These are phyloP conservation scores for Allomyces macrogynus DNA, from an alignment of 192 early-diverging fungal species.

Conservation along the genomic window DNA sequence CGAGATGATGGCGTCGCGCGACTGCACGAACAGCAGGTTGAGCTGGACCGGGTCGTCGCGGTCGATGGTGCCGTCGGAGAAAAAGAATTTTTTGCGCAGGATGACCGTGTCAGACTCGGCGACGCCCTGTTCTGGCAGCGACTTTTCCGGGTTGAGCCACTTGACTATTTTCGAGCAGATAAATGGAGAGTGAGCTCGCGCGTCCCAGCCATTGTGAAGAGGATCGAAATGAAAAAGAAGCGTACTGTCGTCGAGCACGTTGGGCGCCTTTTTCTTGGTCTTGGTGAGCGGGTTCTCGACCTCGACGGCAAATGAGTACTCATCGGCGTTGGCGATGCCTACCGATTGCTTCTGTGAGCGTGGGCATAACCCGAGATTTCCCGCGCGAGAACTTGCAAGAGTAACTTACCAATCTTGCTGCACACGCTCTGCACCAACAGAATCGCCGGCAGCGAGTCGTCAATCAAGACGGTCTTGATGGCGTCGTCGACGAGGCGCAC, in stretches of 20 bases:
- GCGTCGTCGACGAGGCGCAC: slow-evolving; percentile 26
- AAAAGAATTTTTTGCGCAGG: slow-evolving; percentile 43
- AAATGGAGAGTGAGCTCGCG: too few species aligned
- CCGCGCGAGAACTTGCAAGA: too few species aligned
- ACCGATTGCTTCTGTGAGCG: not conserved
- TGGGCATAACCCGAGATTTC: not conserved
- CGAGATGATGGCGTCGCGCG: slow-evolving; percentile 23
- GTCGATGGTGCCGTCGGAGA: slow-evolving; percentile 35
- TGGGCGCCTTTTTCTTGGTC: not conserved
- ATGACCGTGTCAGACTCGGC: slow-evolving; percentile 20
- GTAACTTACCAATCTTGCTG: slow-evolving; percentile 23
- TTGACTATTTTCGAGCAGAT: too few species aligned
- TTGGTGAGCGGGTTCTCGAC: not conserved
- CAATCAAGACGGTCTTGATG: slow-evolving; percentile 30
- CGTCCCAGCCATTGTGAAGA: too few species aligned
- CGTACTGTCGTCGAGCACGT: not conserved
- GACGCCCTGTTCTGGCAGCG: slow-evolving; percentile 29
- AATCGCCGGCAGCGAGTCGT: slow-evolving; percentile 21
- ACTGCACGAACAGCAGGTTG: slow-evolving; percentile 31
- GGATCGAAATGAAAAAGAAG: not conserved
- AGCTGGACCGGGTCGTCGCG: slow-evolving; percentile 37
- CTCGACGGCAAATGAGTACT: slow-evolving; percentile 30
- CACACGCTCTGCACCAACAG: slow-evolving; percentile 25
- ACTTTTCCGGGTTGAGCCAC: slow-evolving; percentile 32
- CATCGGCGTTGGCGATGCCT: slow-evolving; percentile 31